Evolutionary conservation across 169 alveolate genomes (phyloP).

Genomic region (Eimeria sp.): DNA sequence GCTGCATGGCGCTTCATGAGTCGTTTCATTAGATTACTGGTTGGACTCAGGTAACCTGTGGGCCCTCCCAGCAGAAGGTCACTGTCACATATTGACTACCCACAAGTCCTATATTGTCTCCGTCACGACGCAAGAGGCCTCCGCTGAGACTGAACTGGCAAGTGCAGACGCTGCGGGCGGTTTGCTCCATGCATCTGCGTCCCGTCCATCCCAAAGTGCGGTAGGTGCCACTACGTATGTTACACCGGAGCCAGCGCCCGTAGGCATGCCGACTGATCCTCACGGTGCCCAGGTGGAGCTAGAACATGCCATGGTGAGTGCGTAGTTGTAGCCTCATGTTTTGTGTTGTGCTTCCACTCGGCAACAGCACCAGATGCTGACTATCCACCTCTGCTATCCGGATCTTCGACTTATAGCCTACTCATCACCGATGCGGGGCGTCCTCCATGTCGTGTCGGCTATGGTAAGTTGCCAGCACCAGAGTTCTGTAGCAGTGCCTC

Average conservation of each 20-base stretch:
- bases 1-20: neutral
- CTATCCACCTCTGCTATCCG: slow-evolving; percentile 66
- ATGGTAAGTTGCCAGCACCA: slow-evolving; percentile 40
- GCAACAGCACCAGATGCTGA: slow-evolving; percentile 52
- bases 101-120: slow-evolving; percentile 70
- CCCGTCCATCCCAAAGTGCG: slow-evolving; percentile 27
- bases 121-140: slow-evolving; percentile 50
- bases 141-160: slow-evolving; percentile 33
- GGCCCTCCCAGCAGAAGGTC: slow-evolving; percentile 80
- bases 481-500: neutral
- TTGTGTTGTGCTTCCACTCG: neutral
- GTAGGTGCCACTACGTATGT: neutral
- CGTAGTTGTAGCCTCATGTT: neutral
- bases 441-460: slow-evolving; percentile 77
- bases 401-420: slow-evolving; percentile 80
- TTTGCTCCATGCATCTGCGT: slow-evolving; percentile 6
- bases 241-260: neutral
- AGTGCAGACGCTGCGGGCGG: neutral
- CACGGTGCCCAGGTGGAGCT: neutral
- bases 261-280: neutral
- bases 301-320: neutral
- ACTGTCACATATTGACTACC: slow-evolving; percentile 64
- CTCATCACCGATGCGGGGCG: slow-evolving; percentile 54
- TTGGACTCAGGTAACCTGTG: slow-evolving; percentile 66
- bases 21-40: neutral